Percentiles rank a stretch among this genome's conserved stretches.
Evolutionary conservation across 2,329 filamentous ascomycete genomes (phyloP).

Genomic region (Colletotrichum sp.): DNA sequence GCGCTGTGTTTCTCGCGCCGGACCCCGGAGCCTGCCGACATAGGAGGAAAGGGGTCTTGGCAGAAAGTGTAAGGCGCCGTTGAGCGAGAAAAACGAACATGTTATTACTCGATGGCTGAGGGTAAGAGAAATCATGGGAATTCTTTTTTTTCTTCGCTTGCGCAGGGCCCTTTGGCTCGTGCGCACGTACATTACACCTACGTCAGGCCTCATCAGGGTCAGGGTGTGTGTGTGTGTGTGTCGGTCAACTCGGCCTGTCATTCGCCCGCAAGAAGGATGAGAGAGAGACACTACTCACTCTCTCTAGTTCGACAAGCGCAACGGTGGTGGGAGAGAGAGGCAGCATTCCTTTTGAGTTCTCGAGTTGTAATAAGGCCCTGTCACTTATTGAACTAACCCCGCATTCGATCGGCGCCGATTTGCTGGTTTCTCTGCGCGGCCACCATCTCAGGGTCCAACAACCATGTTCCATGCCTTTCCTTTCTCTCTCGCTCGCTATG

Average conservation of each 20-base stretch:
- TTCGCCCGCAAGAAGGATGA: not conserved
- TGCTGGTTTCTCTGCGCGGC: slow-evolving; percentile 9
- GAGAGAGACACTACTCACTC: not conserved
- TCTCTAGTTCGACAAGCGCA: not conserved
- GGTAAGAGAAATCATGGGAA: slow-evolving; percentile 12
- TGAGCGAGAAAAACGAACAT: not conserved
- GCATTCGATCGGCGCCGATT: slow-evolving; percentile 13
- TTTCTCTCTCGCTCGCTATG: not conserved
- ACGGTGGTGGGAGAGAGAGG: not conserved
- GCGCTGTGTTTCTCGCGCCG: slow-evolving; percentile 14
- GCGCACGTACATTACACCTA: slow-evolving; percentile 4
- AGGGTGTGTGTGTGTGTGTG: slow-evolving; percentile 4
- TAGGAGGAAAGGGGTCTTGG: not conserved
- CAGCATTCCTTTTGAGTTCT: not conserved
- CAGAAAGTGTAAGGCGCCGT: not conserved
- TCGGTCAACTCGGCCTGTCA: not conserved
- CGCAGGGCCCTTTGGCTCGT: not conserved
- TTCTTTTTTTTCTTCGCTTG: not conserved
- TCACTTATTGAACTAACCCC: slow-evolving; percentile 14
- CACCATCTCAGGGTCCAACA: slow-evolving; percentile 16
- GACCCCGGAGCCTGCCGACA: slow-evolving; percentile 15
- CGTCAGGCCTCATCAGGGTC: slow-evolving; percentile 7
- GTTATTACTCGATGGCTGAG: slow-evolving; percentile 21
- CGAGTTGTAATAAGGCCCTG: slow-evolving; percentile 19
- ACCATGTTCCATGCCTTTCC: slow-evolving; percentile 13